phyloP scores from a whole-genome alignment of 192 early-diverging fungal species.

The Backusella luteola region DNA sequence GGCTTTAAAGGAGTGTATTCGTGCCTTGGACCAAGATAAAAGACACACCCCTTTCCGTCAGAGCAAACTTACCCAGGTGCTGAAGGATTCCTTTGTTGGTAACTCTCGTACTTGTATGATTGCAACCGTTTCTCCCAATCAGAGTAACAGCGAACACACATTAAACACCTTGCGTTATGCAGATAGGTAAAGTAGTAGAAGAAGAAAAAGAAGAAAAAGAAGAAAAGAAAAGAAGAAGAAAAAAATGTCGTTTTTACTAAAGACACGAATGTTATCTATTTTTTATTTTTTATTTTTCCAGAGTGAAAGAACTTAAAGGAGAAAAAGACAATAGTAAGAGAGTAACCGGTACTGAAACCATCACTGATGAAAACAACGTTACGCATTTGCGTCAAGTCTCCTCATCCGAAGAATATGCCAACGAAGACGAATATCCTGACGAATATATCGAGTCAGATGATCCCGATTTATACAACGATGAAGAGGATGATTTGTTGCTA shows the following conservation, averaged over 20 bases:
- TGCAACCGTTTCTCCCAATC: conserved; percentile 96
- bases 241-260: neutral
- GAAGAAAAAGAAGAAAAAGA: too few species aligned
- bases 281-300: neutral
- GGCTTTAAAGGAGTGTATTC: conserved; percentile 97
- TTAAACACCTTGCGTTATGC: conserved; percentile 97
- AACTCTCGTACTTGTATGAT: conserved; percentile 99
- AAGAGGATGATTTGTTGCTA: conserved; percentile 34
- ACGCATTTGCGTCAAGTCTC: conserved; percentile 7
- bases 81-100: conserved; percentile 98
- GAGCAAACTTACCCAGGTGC: conserved; percentile 92
- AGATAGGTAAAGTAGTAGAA: conserved; percentile 57
- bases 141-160: conserved; percentile 91
- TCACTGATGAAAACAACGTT: neutral
- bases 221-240: conserved; percentile 34
- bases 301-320: conserved; percentile 47
- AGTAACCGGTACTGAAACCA: conserved; percentile 1
- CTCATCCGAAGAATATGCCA: conserved; percentile 11
- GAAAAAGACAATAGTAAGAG: conserved; percentile 29
- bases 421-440: conserved; percentile 27
- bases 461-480: conserved; percentile 31
- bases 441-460: conserved; percentile 35
- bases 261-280: conserved; percentile 13
- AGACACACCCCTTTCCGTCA: conserved; percentile 97
- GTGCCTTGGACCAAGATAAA: conserved; percentile 92